Base-by-base conservation (phyloP, 2,329 filamentous ascomycete species). In the Exophiala calicioides region DNA sequence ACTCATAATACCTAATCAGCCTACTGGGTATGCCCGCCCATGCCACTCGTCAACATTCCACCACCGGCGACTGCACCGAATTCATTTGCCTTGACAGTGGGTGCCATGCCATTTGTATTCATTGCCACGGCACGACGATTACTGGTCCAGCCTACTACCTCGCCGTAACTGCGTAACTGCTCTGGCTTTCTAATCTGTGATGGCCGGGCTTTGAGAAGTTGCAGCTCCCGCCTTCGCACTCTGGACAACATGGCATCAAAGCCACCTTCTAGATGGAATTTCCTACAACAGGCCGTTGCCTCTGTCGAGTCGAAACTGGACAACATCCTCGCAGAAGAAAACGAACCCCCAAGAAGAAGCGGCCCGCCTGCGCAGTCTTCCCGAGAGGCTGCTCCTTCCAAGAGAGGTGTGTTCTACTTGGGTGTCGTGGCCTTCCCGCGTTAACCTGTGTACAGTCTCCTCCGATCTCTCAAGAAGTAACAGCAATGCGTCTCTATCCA, bases 251-350 rank as follows among this genome's bases (percentile, higher is more conserved):
- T 55, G 52, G 35, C 48, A 10, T 41, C 44, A 24, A 55, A 69
- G 44, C 57, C 80, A 57, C 72, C 77, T 52, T 79, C 79, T 39
- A 79, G 79, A 81, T 90, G 86, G 86, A 86, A 85, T 34, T 85
- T 95, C 64, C 78, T 96, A 50, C 87, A 90, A 56, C 88, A 91
- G 68, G 90, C 91, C 55, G 89, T 97, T 51, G 90, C 90, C 44
- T 90, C 90, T 51, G 86, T 98, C 47, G 93, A 98, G 71, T 94
- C 90, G 50, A 84, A 88, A 32, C 79, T 98, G 50, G 93, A 98
- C 67, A 90, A 81, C 38, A 95, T 98, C 48, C 78, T 98, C 51
- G 83, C 89, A 43, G 90, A 96, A 57, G 83, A 88, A 44, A 82
- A 85, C 32, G 79, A 80, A 45, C 27, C 47, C 8, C 30, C 47